Conservation (phyloP, 441 rosid genomes). For the Brassica hybrid region DNA sequence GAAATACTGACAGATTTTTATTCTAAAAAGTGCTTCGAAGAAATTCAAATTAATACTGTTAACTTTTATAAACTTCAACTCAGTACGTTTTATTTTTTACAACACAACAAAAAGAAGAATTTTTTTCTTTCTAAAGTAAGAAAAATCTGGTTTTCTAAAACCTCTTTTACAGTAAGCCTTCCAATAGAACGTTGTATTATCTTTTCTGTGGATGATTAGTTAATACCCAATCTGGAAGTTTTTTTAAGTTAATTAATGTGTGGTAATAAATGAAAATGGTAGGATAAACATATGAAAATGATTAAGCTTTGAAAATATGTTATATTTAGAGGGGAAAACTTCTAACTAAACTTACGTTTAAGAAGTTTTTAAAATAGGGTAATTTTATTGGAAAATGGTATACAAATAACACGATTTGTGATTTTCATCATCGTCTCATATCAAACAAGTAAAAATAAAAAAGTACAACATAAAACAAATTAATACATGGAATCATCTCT, state of each 20-base stretch:
- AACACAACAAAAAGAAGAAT: not conserved
- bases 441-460: not conserved
- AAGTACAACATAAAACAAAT: not conserved
- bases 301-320: not conserved
- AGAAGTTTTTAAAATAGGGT: not conserved
- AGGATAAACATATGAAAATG: not conserved
- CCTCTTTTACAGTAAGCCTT: not conserved
- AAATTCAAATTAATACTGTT: not conserved
- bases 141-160: not conserved
- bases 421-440: not conserved
- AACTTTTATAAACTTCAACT: not conserved
- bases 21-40: not conserved
- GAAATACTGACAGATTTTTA: not conserved
- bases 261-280: not conserved
- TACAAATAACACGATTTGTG: not conserved
- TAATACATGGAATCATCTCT: too few species aligned
- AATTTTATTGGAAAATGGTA: not conserved
- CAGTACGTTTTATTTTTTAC: not conserved
- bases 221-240: constrained; percentile 5
- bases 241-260: not conserved
- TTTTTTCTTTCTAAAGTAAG: not conserved
- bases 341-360: not conserved
- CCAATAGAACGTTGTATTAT: constrained; percentile 1
- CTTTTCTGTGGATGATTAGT: not conserved
- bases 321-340: not conserved